Conservation (phyloP, 805 yeast species). For the Candida sphagnicola region DNA sequence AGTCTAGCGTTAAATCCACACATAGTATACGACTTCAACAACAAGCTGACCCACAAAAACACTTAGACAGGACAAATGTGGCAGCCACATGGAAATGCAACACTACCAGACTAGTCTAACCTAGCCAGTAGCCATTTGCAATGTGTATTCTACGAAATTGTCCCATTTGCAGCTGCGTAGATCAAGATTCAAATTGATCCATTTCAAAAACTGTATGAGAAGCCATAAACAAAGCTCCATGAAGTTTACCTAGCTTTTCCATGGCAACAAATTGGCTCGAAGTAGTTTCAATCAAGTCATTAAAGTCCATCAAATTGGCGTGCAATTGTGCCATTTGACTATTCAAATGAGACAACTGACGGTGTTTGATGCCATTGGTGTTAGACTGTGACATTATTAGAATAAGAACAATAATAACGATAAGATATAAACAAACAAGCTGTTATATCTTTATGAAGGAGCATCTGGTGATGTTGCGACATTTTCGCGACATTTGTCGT, state of each 20-base stretch:
- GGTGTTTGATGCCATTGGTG: slow-evolving; percentile 5
- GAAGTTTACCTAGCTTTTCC: slow-evolving; percentile 51
- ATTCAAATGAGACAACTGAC: slow-evolving; percentile 42
- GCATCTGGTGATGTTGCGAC: too few relatives aligned
- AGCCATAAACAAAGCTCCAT: slow-evolving; percentile 49
- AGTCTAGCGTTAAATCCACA: too few relatives aligned
- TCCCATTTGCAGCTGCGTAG: background rate
- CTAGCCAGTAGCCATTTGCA: too few relatives aligned
- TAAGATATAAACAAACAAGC: too few relatives aligned
- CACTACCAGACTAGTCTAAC: too few relatives aligned
- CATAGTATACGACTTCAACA: too few relatives aligned
- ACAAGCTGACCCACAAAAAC: too few relatives aligned
- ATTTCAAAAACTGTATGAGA: slow-evolving; percentile 38
- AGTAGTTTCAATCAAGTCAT: slow-evolving; percentile 47
- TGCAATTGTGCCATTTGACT: slow-evolving; percentile 40
- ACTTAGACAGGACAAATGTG: too few relatives aligned
- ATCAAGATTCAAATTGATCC: slow-evolving; percentile 20
- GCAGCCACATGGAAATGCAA: too few relatives aligned
- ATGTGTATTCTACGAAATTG: background rate
- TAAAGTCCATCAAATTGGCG: slow-evolving; percentile 51
- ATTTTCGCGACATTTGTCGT: too few relatives aligned
- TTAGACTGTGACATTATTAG: background rate
- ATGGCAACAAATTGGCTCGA: slow-evolving; percentile 50
- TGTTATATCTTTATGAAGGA: too few relatives aligned
- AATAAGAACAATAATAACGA: too few relatives aligned